Evolutionary conservation across 495 filamentous ascomycete genomes (phyloP).

Genomic region (Penicillium flavigenum): DNA sequence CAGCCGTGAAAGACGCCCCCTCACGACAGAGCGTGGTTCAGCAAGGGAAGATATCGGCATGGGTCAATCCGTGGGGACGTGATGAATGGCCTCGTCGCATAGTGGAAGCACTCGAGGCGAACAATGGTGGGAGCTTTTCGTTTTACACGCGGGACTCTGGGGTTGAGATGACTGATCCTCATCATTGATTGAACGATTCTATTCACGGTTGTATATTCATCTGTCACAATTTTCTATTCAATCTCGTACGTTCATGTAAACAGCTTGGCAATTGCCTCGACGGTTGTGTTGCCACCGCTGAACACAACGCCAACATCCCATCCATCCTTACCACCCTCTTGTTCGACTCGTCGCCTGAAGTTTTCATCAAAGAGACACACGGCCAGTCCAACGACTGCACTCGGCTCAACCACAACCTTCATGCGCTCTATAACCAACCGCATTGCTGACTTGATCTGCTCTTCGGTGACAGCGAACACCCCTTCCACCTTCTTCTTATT

Average conservation of each 20-base stretch:
- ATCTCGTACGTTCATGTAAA: conserved; percentile 26
- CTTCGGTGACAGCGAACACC: conserved; percentile 77
- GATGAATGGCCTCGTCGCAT: conserved; percentile 45
- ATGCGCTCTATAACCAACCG: conserved; percentile 79
- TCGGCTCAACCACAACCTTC: conserved; percentile 92
- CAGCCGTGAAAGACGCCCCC: conserved; percentile 53
- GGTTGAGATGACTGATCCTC: conserved; percentile 19
- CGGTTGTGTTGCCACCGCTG: conserved; percentile 85
- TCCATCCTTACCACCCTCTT: conserved; percentile 66
- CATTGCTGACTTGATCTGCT: conserved; percentile 78
- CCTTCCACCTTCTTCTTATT: conserved; percentile 66
- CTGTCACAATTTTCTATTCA: neutral
- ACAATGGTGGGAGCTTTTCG: conserved; percentile 33
- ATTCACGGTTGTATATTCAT: neutral
- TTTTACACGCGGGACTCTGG: conserved; percentile 28
- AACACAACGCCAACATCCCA: conserved; percentile 89
- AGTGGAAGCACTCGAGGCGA: conserved; percentile 32
- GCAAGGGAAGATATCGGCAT: conserved; percentile 42
- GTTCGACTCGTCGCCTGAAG: conserved; percentile 68
- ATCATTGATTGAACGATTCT: conserved; percentile 9
- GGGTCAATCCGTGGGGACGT: conserved; percentile 47
- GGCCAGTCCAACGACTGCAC: conserved; percentile 80
- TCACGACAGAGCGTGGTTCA: conserved; percentile 42
- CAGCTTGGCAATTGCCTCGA: conserved; percentile 64
- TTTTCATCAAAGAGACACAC: conserved; percentile 82